Evolutionary conservation across 805 yeast species (phyloP), one percentile per base, ranked within the genome.

Genomic region (Maudiozyma barnettii): DNA sequence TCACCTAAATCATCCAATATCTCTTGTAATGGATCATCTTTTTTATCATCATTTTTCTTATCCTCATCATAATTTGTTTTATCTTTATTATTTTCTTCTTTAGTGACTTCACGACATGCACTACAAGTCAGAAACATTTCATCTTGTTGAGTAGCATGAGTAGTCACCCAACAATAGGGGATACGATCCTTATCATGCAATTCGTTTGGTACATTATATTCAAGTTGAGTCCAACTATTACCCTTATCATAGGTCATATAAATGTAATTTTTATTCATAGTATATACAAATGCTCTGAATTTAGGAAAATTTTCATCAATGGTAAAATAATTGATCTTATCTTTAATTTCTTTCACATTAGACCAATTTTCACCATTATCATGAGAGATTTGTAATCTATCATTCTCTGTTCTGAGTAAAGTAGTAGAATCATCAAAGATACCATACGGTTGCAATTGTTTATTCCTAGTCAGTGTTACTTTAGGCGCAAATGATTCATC

Each of bases 351-450:
- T 6, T 47, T 31, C 8, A 57, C 45, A 1, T 10, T 8, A 21
- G 51, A 43, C 82, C 83, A 81, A 0, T 62, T 55, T 10, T 49
- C 63, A 8, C 87, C 88, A 55, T 77, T 72, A 56, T 81, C 74
- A 12, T 54, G 59, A 3, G 82, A 74, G 8, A 69, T 55, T 9
- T 55, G 60, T 1, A 77, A 46, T 2, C 45, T 50, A 1, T 48
- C 39, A 1, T 65, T 55, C 6, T 59, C 57, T 22, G 67, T 49
- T 6, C 55, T 55, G 26, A 80, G 44, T 4, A 77, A 49, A n/a
- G 67, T 68, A 0, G 74, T 55, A 0, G 83, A 73, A 54, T 80
- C 84, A 51, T 79, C 82, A 53, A 81, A 76, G 3, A 54, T 48
- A 39, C 44, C 45, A 21, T 58, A 40, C 23, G 35, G 39, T 26